These are phyloP conservation scores for Acacia confusa DNA, from an alignment of 306 rosid genomes.

Conservation along the genomic window DNA sequence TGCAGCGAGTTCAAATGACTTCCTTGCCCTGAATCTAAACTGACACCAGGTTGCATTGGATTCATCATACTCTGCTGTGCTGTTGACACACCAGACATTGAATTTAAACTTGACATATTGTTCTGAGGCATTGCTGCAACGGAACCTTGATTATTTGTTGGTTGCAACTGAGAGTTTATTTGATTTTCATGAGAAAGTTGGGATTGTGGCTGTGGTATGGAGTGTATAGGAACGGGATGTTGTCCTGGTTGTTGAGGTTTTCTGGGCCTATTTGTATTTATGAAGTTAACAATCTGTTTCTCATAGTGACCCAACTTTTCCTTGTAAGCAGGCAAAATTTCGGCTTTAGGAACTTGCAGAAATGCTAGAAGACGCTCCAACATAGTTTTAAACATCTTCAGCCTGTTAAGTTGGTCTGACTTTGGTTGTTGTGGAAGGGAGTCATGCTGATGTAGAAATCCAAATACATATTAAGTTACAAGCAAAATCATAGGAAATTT, in stretches of 20 bases:
- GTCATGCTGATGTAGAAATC: constrained; percentile 58
- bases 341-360: constrained; percentile 58
- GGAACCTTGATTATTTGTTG: constrained; percentile 59
- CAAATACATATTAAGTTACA: constrained; percentile 9
- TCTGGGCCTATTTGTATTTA: constrained; percentile 64
- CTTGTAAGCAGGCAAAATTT: constrained; percentile 40
- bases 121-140: constrained; percentile 60
- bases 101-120: constrained; percentile 52
- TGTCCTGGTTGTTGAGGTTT: constrained; percentile 70
- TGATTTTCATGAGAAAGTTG: constrained; percentile 82
- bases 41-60: constrained; percentile 63
- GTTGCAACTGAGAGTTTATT: constrained; percentile 74
- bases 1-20: constrained; percentile 62
- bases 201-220: constrained; percentile 68
- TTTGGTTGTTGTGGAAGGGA: constrained; percentile 67
- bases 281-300: constrained; percentile 65
- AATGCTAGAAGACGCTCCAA: constrained; percentile 66
- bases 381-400: constrained; percentile 67
- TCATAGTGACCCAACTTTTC: constrained; percentile 67
- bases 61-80: constrained; percentile 60
- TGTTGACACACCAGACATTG: constrained; percentile 62
- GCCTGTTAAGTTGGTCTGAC: constrained; percentile 63
- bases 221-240: constrained; percentile 67
- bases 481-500: constrained; percentile 14
- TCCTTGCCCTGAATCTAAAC: constrained; percentile 70